Evolutionary conservation across 805 yeast genomes (phyloP), one percentile per base, ranked within the genome.

Genomic region (Yarrowia osloensis): DNA sequence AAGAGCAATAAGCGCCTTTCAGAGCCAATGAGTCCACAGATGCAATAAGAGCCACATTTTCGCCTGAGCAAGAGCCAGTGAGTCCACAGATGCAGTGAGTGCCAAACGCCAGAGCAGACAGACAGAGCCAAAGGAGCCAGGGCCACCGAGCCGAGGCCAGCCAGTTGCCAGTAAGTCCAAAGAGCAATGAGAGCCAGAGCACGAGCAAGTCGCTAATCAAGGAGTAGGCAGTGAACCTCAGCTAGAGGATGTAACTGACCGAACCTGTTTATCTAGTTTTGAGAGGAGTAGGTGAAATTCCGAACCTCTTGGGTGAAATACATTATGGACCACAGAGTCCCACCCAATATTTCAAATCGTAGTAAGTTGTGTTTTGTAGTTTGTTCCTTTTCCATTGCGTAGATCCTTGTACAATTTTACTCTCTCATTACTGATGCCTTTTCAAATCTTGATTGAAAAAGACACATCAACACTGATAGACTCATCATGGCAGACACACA

Each of bases 271-370:
- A 44, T 44, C 13, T 24, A 44, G 29, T 44, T 47, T 37, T 22
- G 22, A 47, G 52, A 47, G 52, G 50, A 44, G 50, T 44, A 44
- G 50, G 50, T 24, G 50, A 44, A 44, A 44, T 19, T 44, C 50
- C 50, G 50, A 44, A 44, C 50, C 50, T 44, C 50, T 44, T 21
- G 29, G 50, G 50, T 24, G 15, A 8, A 44, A 44, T 44, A 44
- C 24, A 44, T 44, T 19, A 15, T 24, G 50, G 50, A 44, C 50
- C 50, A 24, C 12, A 44, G 52, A 11, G 52, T 28, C 33, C 52
- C 33, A 26, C 52, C 52, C 52, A n/a, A 46, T 12, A 12, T 17
- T 17, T 46, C 5, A 15, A 24, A 22, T 17, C 11, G 49, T 44
- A 44, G 49, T 40, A 19, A 22, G 29, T 46, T 35, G 21, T 46